phyloP scores from a whole-genome alignment of 352 stramenopile species.

The Globisporangium barbulae region DNA sequence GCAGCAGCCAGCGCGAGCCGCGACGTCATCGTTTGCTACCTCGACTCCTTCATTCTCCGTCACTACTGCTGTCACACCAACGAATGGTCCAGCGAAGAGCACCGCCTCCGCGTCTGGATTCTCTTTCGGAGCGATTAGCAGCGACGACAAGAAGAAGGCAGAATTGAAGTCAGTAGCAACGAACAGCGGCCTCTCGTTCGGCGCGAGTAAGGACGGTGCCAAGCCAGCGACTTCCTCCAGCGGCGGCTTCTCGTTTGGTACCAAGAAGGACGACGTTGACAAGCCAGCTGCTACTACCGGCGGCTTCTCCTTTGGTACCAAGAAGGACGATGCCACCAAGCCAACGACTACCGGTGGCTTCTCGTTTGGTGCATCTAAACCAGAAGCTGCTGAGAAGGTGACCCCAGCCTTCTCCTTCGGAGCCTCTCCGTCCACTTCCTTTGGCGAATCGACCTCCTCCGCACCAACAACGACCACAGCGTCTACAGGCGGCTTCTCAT shows the following conservation, averaged over 20 bases:
- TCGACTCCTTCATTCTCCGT: conserved; percentile 4
- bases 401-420: conserved; percentile 4
- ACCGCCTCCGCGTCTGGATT: conserved; percentile 17
- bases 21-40: not conserved
- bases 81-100: conserved; percentile 10
- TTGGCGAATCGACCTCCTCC: not conserved
- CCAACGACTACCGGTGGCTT: conserved; percentile 23
- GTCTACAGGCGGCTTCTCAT: conserved; percentile 11
- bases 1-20: conserved; percentile 22
- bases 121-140: conserved; percentile 14
- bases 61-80: not conserved
- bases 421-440: not conserved
- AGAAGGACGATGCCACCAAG: conserved; percentile 16
- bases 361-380: conserved; percentile 23
- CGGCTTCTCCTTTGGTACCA: conserved; percentile 41
- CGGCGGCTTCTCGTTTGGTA: conserved; percentile 37
- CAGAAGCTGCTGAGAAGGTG: conserved; percentile 1
- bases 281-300: conserved; percentile 10
- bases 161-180: conserved; percentile 13
- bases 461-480: not conserved
- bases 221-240: conserved; percentile 21
- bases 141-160: conserved; percentile 8
- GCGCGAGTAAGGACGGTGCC: conserved; percentile 14
- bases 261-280: too few species aligned
- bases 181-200: conserved; percentile 33